Percentiles rank a stretch among this genome's conserved stretches.
Evolutionary conservation across 129 eudicot genomes (phyloP).

Genomic region (Tagetes erecta): DNA sequence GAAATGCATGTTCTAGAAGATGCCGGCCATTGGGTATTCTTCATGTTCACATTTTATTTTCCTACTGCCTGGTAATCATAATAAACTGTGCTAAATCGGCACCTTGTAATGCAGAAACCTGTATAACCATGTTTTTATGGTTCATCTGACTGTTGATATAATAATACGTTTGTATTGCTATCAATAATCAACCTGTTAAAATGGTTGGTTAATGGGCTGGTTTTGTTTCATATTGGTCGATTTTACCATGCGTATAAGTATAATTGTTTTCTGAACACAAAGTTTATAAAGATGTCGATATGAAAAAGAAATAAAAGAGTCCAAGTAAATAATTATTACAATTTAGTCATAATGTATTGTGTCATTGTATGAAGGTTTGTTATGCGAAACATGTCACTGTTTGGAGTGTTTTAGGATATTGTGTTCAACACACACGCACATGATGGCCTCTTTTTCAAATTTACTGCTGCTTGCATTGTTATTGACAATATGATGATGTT

Average conservation of each 20-base stretch:
- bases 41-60: background rate
- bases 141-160: background rate
- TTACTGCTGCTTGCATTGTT: background rate
- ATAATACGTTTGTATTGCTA: background rate
- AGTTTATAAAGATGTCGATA: background rate
- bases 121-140: background rate
- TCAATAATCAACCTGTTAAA: background rate
- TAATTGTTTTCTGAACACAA: background rate
- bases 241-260: background rate
- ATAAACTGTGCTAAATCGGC: background rate
- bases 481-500: background rate
- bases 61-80: background rate
- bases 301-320: conserved; percentile 1
- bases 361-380: background rate
- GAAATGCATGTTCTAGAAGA: conserved; percentile 99
- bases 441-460: background rate
- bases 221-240: conserved; percentile 6
- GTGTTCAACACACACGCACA: background rate
- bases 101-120: background rate
- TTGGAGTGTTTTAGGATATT: background rate
- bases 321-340: background rate
- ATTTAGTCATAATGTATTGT: background rate
- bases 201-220: too few species aligned
- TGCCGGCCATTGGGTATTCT: conserved; percentile 71
- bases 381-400: background rate